A percentile compares a stretch with the other conserved stretches of the same genome.
phyloP scores from a whole-genome alignment of 1,139 yeast species.

The Suhomyces kunorum region DNA sequence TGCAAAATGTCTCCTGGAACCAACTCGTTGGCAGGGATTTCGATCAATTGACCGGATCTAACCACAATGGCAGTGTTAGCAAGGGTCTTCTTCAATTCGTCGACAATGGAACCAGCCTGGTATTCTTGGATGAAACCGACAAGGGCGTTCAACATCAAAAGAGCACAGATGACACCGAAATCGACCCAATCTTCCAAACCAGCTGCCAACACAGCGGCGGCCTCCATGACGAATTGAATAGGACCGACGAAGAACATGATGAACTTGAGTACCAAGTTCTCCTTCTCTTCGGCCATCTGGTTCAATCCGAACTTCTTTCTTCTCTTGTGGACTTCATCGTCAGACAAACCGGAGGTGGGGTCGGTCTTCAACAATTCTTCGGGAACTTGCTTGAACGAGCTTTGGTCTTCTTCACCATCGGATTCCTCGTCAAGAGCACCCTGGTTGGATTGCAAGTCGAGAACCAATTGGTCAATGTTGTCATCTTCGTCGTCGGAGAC shows the following conservation, averaged over 20 bases:
- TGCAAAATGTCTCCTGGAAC: conserved; percentile 93
- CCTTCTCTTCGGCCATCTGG: conserved; percentile 93
- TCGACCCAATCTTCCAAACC: conserved; percentile 99
- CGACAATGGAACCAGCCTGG: conserved; percentile 97
- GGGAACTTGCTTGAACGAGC: conserved; percentile 70
- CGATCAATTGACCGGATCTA: conserved; percentile 78
- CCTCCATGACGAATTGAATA: conserved; percentile 98
- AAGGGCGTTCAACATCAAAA: conserved; percentile 82
- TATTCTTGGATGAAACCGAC: conserved; percentile 98
- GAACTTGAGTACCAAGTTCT: conserved; percentile 80
- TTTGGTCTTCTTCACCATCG: conserved; percentile 51
- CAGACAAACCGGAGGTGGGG: conserved; percentile 75
- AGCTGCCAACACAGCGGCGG: conserved; percentile 96
- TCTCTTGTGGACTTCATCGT: conserved; percentile 82
- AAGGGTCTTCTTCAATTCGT: conserved; percentile 88
- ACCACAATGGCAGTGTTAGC: conserved; percentile 86
- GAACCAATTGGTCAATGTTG: conserved; percentile 85
- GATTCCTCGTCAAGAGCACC: conserved; percentile 46
- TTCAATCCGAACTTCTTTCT: conserved; percentile 92
- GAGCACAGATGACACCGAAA: conserved; percentile 95
- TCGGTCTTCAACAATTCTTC: conserved; percentile 89
- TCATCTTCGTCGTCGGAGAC: conserved; percentile 72
- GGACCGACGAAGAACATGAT: conserved; percentile 96
- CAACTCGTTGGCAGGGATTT: conserved; percentile 76
- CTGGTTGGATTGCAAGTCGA: conserved; percentile 83